A percentile compares a stretch with the other conserved stretches of the same genome.
These are phyloP conservation scores for Aurifilum marmelostoma DNA, from an alignment of 2,329 filamentous ascomycete species.

Conservation along the genomic window DNA sequence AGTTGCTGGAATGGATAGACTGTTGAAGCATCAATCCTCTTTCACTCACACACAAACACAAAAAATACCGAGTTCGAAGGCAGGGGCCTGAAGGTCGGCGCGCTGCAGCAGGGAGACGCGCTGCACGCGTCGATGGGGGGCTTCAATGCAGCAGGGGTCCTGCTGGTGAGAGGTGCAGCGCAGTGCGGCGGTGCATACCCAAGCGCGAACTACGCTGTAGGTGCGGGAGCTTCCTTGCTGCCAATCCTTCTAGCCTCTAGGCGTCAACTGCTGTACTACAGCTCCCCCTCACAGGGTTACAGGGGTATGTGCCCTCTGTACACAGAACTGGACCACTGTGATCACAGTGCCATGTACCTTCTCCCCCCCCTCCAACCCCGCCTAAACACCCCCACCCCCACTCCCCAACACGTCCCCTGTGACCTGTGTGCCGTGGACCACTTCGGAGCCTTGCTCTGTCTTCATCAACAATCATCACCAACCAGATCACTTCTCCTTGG, in stretches of 20 bases:
- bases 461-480: background rate
- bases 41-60: too few species aligned
- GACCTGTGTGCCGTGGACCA: background rate
- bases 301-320: background rate
- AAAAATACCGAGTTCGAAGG: background rate
- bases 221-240: constrained; percentile 3
- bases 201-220: background rate
- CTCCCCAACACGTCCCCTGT: background rate
- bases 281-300: background rate
- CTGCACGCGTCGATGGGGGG: background rate
- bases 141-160: background rate
- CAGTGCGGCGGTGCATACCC: too few species aligned
- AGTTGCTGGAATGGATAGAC: too few species aligned
- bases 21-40: too few species aligned
- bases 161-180: background rate
- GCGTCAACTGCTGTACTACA: background rate
- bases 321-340: too few species aligned
- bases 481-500: background rate
- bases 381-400: background rate
- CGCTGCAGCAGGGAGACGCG: background rate
- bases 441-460: background rate
- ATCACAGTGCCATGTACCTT: background rate
- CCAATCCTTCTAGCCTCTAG: background rate
- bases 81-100: background rate
- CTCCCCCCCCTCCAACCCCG: background rate